Evolutionary conservation across 805 yeast species (phyloP), one percentile per base, ranked within the genome.

Genomic region (Starmera caribaea): DNA sequence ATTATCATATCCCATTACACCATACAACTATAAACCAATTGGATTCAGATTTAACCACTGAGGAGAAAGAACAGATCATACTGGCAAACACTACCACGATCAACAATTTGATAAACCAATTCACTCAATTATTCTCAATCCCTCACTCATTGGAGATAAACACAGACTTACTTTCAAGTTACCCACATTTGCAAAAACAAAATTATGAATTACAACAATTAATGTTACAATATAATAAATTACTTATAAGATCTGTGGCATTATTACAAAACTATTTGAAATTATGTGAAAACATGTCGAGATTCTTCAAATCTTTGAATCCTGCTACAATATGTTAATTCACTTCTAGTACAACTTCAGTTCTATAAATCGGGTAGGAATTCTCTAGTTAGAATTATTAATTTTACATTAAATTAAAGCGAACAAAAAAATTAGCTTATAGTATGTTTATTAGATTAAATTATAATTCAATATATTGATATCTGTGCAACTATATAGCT

Each of bases 241-340:
- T 55, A 24, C 30, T 55, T 4, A 40, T 53, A 3, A 39, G 53
- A 9, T 49, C 55, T 2, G 41, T 53, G 3, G 42, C 43, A 8
- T 9, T 53, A 15, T 29, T 53, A 13, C 55, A 51, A 33, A 54
- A 54, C 36, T 53, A 42, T 28, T 34, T 53, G 10, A 44, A 49
- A n/a, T 16, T 53, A 30, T 42, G 41, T 26, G 46, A 42, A 2
- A 49, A 50, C 32, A 48, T 49, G 30, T 30, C 30, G 14, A 30
- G 8, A 29, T 9, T 9, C 14, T 17, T 36, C 34, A 8, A 36
- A 21, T 28, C 21, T 14, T 11, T n/a, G n/a, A n/a, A n/a, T n/a
- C n/a, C n/a, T n/a, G n/a, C n/a, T n/a, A n/a, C n/a, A n/a, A n/a
- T n/a, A n/a, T n/a, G n/a, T n/a, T n/a, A n/a, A n/a, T n/a, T n/a